Evolutionary conservation across 2,329 filamentous ascomycete genomes (phyloP), one percentile per base, ranked within the genome.

Genomic region (Hymenoscyphus fraxineus): DNA sequence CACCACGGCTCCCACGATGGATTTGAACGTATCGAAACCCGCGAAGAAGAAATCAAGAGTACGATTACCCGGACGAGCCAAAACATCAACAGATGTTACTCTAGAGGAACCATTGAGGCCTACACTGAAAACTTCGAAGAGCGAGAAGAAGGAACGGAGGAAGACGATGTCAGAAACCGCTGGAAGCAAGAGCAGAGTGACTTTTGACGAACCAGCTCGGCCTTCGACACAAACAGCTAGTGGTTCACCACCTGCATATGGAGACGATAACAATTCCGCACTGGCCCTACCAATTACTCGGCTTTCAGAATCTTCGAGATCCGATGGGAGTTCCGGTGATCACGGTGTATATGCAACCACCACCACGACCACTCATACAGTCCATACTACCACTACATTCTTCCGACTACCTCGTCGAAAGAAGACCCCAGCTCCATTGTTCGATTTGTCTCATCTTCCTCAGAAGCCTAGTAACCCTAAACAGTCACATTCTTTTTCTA

Each of bases 361-460:
- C 58, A 85, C 82, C 61, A 88, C 82, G 56, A 88, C 86, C 6
- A 88, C 87, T 12, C 86, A 90, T 67, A 86, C 83, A 10, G 79
- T 84, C 15, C 82, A 85, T 35, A 84, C 85, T 6, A 88, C 85
- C 41, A 90, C 84, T 27, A 89, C 89, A 32, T 92, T 97, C 74
- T 97, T 97, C 75, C 88, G 88, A 64, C 82, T 98, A 67, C 86
- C 89, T 40, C 89, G 92, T 61, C 84, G 92, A 72, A 92, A 90
- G 73, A 87, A 90, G 65, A 63, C 64, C 3, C 85, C 87, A 44
- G 88, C 86, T 35, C 85, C 91, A 2, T 80, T 98, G 41, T 98
- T 98, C 72, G 93, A 94, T 64, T 81, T 98, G 15, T 92, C 92
- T 51, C 93, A 94, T 64, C 82, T 98, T n/a, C 93, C 92, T 51